Evolutionary conservation across 345 rosid species (phyloP).

Genomic region (Heritiera fomes): DNA sequence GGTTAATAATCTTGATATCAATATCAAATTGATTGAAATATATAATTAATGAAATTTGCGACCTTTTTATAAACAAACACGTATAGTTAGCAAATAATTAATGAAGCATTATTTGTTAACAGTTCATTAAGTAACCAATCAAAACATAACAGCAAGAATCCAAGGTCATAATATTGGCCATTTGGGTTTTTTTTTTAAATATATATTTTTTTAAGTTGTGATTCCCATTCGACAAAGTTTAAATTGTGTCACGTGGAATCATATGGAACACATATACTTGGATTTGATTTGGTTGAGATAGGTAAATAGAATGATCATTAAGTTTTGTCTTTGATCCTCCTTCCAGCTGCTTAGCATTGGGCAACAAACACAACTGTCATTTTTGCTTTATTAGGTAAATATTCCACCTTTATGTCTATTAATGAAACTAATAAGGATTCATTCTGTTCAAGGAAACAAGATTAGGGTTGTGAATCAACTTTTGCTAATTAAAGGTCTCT

Average conservation of each 20-base stretch:
- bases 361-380: constrained; percentile 30
- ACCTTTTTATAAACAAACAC: too few relatives aligned
- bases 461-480: constrained; percentile 14
- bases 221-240: not conserved
- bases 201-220: not conserved
- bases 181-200: not conserved
- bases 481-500: constrained; percentile 25
- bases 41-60: too few relatives aligned
- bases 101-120: constrained; percentile 8
- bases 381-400: constrained; percentile 42
- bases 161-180: constrained; percentile 26
- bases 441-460: not conserved
- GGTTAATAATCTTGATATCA: not conserved
- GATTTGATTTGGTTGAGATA: constrained; percentile 7
- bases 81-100: not conserved
- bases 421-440: constrained; percentile 16
- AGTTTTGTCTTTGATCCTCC: constrained; percentile 14
- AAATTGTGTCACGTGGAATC: constrained; percentile 21
- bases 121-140: constrained; percentile 27
- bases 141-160: constrained; percentile 29
- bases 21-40: not conserved
- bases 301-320: constrained; percentile 15
- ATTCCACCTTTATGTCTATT: constrained; percentile 26
- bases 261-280: constrained; percentile 21
- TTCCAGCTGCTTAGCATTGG: constrained; percentile 44